A percentile compares a stretch with the other conserved stretches of the same genome.
Conservation (phyloP, 768 basidiomycete genomes). For the Agaricus subrufescens region DNA sequence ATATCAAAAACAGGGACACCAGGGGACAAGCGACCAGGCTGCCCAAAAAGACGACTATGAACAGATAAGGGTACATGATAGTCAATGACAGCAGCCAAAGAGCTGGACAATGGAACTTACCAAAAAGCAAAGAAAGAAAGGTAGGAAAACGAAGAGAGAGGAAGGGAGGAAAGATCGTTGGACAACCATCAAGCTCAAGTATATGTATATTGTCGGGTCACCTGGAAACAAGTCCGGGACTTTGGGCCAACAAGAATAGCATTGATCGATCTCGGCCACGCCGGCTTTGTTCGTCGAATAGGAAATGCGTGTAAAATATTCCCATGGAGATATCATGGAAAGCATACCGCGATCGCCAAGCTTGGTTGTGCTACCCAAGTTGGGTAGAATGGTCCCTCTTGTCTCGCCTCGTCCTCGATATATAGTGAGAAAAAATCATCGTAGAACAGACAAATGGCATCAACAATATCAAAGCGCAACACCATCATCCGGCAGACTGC, state of each 20-base stretch:
- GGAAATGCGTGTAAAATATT: not conserved
- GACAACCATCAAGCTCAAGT: constrained; percentile 20
- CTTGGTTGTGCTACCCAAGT: too few relatives aligned
- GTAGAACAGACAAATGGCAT: too few relatives aligned
- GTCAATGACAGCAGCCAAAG: constrained; percentile 7
- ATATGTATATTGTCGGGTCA: constrained; percentile 28
- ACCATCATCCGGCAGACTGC: too few relatives aligned
- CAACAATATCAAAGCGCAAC: too few relatives aligned
- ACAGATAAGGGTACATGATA: constrained; percentile 15
- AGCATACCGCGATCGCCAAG: too few relatives aligned
- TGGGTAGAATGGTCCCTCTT: too few relatives aligned
- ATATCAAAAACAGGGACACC: constrained; percentile 24
- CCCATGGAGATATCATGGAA: constrained; percentile 1
- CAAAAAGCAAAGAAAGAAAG: constrained; percentile 29
- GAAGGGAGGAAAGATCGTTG: constrained; percentile 20
- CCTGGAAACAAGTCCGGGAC: constrained; percentile 22
- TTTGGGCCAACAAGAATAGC: constrained; percentile 13
- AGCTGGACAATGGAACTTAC: constrained; percentile 22
- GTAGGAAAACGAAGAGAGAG: constrained; percentile 20
- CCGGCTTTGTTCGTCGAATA: not conserved
- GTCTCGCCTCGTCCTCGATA: too few relatives aligned
- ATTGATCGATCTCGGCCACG: constrained; percentile 8
- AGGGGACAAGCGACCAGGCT: constrained; percentile 64
- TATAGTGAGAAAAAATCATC: too few relatives aligned
- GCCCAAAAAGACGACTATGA: constrained; percentile 40